Evolutionary conservation across 768 basidiomycete genomes (phyloP), one percentile per base, ranked within the genome.

Genomic region (Termitomyces sp.): DNA sequence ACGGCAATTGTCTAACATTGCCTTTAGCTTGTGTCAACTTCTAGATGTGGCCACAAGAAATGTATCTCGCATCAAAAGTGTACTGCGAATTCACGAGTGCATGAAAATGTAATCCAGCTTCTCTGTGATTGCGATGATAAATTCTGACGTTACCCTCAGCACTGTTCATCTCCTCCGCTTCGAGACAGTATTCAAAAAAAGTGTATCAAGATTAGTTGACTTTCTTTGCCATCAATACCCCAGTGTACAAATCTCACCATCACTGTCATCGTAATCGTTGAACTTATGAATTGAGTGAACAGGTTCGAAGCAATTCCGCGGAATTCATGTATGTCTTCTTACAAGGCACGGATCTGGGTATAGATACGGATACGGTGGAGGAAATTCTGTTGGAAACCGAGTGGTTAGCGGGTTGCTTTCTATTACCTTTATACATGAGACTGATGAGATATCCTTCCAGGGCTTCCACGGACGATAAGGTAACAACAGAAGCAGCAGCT

Each of bases 221-320:
- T 94, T 94, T 70, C 78, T 98, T 50, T 71, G 74, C 2, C 94
- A 98, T 69, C 75, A 79, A 50, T 93, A 88, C 69, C 93, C 94
- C 39, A 85, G 79, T 71, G 94, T 94, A 64, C 64, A 18, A 77
- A 68, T 50, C 50, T 51, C 57, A 51, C 36, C 27, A 56, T 25
- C 33, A 10, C 3, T 25, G 6, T 31, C 36, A 25, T 42, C 16
- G 13, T 15, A n/a, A 22, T 46, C 18, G 3, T 0, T 3, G 3
- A 23, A 31, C 25, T 53, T 43, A 60, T 33, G 22, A 43, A 47
- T 10, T 43, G 12, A 6, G 29, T 38, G n/a, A 48, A 27, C 60
- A 96, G 93, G 76, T 94, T 53, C 85, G 94, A 52, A 77, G 85
- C 10, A 83, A 86, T 56, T 85, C 90, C 1, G 90, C 92, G 3